These are phyloP conservation scores for Triangularia setosa DNA, from an alignment of 2,329 filamentous ascomycete species.

Conservation along the genomic window DNA sequence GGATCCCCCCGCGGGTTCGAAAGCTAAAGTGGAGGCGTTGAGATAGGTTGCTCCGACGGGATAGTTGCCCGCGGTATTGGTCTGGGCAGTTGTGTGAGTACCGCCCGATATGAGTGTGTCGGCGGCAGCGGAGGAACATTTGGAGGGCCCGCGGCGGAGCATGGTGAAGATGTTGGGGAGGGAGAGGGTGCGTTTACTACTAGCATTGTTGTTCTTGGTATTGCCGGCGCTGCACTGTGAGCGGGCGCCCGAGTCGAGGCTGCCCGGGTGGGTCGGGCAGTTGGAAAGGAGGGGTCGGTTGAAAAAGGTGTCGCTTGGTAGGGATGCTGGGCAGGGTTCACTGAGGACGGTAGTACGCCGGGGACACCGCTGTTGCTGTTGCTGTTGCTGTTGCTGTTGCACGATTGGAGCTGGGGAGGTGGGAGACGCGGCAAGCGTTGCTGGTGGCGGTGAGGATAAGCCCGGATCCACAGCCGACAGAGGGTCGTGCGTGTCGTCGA, in stretches of 20 bases:
- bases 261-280: background rate
- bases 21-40: background rate
- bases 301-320: conserved; percentile 3
- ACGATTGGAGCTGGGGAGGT: conserved; percentile 1
- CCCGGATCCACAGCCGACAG: background rate
- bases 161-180: conserved; percentile 22
- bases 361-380: too few species aligned
- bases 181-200: conserved; percentile 4
- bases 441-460: conserved; percentile 10
- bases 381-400: background rate
- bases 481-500: conserved; percentile 17
- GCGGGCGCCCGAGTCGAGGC: background rate
- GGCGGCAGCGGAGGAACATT: background rate
- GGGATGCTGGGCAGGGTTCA: background rate
- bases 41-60: background rate
- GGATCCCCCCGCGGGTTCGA: conserved; percentile 1
- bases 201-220: background rate
- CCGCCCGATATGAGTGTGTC: background rate
- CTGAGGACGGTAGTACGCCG: background rate
- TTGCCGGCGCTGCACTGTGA: background rate
- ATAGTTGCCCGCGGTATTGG: background rate
- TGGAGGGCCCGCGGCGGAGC: conserved; percentile 20
- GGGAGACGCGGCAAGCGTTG: background rate
- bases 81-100: background rate
- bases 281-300: conserved; percentile 9